phyloP scores from a whole-genome alignment of 2,329 filamentous ascomycete genomes.

The Trichoderma koningii region DNA sequence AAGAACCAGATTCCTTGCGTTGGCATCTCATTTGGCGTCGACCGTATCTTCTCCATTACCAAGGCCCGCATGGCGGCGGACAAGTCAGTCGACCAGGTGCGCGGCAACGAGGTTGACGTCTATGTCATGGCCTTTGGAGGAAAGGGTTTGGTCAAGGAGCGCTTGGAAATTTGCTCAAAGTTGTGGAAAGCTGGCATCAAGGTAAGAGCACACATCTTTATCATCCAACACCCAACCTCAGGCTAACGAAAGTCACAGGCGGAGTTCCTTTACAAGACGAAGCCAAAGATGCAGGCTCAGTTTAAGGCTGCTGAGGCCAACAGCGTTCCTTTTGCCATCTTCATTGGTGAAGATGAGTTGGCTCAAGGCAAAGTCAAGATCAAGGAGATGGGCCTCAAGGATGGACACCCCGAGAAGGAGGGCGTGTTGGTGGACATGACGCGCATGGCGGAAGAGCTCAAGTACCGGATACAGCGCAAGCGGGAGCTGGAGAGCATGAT shows the following conservation, averaged over 20 bases:
- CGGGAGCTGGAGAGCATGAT: slow-evolving; percentile 48
- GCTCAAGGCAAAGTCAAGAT: slow-evolving; percentile 81
- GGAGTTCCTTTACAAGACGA: slow-evolving; percentile 86
- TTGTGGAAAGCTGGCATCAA: slow-evolving; percentile 90
- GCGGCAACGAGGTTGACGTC: slow-evolving; percentile 79
- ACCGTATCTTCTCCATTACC: slow-evolving; percentile 91
- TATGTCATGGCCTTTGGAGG: slow-evolving; percentile 95
- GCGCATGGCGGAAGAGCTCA: slow-evolving; percentile 65
- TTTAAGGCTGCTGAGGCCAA: slow-evolving; percentile 86
- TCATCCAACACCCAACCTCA: not conserved
- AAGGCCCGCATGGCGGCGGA: slow-evolving; percentile 72
- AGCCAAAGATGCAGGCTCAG: slow-evolving; percentile 84
- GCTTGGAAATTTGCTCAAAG: slow-evolving; percentile 74
- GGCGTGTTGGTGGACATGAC: slow-evolving; percentile 71
- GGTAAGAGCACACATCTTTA: slow-evolving; percentile 44
- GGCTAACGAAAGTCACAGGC: slow-evolving; percentile 51
- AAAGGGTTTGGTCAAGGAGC: slow-evolving; percentile 79
- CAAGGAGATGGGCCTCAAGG: slow-evolving; percentile 73
- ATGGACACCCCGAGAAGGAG: slow-evolving; percentile 88
- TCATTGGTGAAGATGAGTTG: slow-evolving; percentile 89
- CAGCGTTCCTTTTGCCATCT: slow-evolving; percentile 81
- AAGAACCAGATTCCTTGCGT: slow-evolving; percentile 72
- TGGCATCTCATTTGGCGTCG: slow-evolving; percentile 85
- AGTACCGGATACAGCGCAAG: slow-evolving; percentile 47
- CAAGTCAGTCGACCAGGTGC: slow-evolving; percentile 60